Evolutionary conservation across 2,329 filamentous ascomycete genomes (phyloP), one percentile per base, ranked within the genome.

Genomic region (Stachybotrys elegans): DNA sequence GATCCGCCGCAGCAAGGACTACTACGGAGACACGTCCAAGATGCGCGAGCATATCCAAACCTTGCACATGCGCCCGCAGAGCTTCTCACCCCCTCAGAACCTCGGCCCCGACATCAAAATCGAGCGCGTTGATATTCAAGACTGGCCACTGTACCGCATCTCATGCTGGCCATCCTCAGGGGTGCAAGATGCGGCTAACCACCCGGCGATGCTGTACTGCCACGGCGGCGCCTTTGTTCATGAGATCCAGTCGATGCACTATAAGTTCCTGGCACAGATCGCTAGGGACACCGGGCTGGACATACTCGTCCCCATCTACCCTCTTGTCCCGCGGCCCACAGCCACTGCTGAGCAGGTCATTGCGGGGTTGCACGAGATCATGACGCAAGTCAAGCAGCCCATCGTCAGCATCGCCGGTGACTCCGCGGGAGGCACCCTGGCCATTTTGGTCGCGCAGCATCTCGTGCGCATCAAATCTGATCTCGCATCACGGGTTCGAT

Each of bases 1-100:
- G 34, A 36, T 36, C n/a, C 34, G 34, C 5, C 5, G 34, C 7
- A 19, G 16, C 5, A 36, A 17, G 13, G 34, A 41, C 5, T 79
- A 17, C 29, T 31, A 16, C 32, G 11, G n/a, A n/a, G 31, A 19
- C n/a, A 14, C 39, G 2, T 11, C 38, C 4, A 46, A 42, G 12
- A 46, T 34, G 11, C 44, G 21, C 14, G 19, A 36, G 22, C 25
- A 6, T 16, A 31, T 46, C 12, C 38, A n/a, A 9, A 19, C 32
- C 9, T 7, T 16, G 20, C 38, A 43, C 19, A 20, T 46, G 7
- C 44, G 35, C 9, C 44, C 44, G 14, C 22, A 43, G 19, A 40
- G 32, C 40, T 43, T 43, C 32, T 4, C 20, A 19, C 44, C 43
- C 5, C 46, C 43, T 3, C 38, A 34, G 39, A 45, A 29, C 19